These are phyloP conservation scores for Ophiostoma perfectum DNA, from an alignment of 2,329 filamentous ascomycete species.

Conservation along the genomic window DNA sequence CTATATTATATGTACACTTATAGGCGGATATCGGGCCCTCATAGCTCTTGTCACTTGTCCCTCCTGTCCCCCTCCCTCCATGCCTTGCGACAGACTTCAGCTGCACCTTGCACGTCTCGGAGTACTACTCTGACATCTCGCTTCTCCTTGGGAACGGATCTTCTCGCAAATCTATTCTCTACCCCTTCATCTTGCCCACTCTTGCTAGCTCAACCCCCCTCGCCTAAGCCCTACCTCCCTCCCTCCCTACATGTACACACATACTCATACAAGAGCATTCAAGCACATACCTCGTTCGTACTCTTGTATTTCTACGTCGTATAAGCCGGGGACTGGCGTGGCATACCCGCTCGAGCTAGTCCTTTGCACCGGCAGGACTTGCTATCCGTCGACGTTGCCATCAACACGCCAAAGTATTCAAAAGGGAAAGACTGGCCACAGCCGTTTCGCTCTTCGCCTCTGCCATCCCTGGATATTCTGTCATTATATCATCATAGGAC, in stretches of 20 bases:
- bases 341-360: conserved; percentile 1
- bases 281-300: not conserved
- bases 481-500: conserved; percentile 21
- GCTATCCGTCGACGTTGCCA: not conserved
- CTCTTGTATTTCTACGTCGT: not conserved
- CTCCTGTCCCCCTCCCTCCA: conserved; percentile 16
- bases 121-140: not conserved
- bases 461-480: not conserved
- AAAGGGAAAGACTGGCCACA: not conserved
- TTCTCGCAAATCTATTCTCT: not conserved
- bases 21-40: not conserved
- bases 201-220: not conserved
- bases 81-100: conserved; percentile 24
- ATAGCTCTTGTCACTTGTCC: not conserved
- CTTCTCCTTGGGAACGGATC: not conserved
- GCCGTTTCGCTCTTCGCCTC: not conserved
- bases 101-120: conserved; percentile 19
- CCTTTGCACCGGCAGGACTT: not conserved
- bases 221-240: not conserved
- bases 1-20: not conserved
- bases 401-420: not conserved
- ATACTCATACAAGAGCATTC: not conserved
- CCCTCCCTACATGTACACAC: not conserved
- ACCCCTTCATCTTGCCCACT: not conserved
- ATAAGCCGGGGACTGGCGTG: not conserved